Percentiles rank a stretch among this genome's conserved stretches.
Conservation (phyloP, 164 flowering plant species). For the Amborella trichopoda region DNA sequence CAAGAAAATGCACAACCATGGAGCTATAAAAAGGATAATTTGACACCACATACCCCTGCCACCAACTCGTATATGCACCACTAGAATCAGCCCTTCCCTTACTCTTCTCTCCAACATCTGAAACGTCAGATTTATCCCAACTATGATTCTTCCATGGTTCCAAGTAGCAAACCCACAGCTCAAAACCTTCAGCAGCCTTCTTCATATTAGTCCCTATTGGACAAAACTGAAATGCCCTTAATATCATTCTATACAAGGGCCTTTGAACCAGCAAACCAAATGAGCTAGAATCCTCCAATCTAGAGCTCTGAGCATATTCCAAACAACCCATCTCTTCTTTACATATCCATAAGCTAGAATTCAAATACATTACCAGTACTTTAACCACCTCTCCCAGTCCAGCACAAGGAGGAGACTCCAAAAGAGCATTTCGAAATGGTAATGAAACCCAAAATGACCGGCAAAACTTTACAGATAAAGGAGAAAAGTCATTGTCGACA, state of each 20-base stretch:
- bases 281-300: constrained; percentile 19
- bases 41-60: constrained; percentile 61
- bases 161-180: constrained; percentile 56
- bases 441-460: constrained; percentile 39
- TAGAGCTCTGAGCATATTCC: constrained; percentile 23
- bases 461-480: constrained; percentile 29
- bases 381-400: constrained; percentile 64
- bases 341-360: constrained; percentile 18
- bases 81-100: too few species aligned
- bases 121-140: too few species aligned
- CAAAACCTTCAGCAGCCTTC: constrained; percentile 53
- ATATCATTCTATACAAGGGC: constrained; percentile 65
- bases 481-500: constrained; percentile 80
- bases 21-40: constrained; percentile 78
- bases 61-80: constrained; percentile 35
- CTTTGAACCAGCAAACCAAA: constrained; percentile 34
- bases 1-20: constrained; percentile 76
- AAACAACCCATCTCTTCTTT: constrained; percentile 15
- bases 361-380: constrained; percentile 58
- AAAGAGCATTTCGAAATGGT: constrained; percentile 35
- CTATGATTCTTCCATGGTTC: constrained; percentile 74
- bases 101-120: too few species aligned
- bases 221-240: constrained; percentile 69
- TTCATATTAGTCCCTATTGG: constrained; percentile 57
- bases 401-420: constrained; percentile 54